These are phyloP conservation scores for Plasmodium knowlesi DNA, from an alignment of 169 alveolate species.

Conservation along the genomic window DNA sequence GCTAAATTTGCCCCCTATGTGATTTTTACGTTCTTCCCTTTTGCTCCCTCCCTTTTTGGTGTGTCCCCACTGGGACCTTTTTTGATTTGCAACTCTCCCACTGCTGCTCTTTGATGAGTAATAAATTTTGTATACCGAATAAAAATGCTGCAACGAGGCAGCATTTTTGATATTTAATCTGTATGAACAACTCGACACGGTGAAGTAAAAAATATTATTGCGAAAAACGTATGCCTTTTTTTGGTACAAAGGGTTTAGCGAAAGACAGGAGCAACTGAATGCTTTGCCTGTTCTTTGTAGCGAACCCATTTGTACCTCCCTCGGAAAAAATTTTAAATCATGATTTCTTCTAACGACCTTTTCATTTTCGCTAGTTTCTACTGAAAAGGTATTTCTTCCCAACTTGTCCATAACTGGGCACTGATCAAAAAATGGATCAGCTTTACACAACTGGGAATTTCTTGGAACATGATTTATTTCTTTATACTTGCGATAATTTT, in stretches of 20 bases:
- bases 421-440: neutral
- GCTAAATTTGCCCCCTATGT: neutral
- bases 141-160: neutral
- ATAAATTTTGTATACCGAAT: constrained; percentile 22
- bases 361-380: neutral
- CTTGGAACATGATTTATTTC: constrained; percentile 38
- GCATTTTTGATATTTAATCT: constrained; percentile 4
- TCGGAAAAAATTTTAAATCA: neutral
- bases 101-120: neutral
- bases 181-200: constrained; percentile 15
- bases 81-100: neutral
- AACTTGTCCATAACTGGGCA: neutral
- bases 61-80: neutral
- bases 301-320: neutral
- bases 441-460: neutral
- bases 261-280: constrained; percentile 30
- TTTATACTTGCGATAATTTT: constrained; percentile 36
- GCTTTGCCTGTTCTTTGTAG: neutral
- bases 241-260: constrained; percentile 21
- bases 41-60: neutral
- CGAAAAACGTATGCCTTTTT: constrained; percentile 34
- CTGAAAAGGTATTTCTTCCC: constrained; percentile 5
- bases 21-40: neutral
- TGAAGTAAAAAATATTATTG: constrained; percentile 33
- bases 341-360: neutral